Evolutionary conservation across 345 rosid genomes (phyloP).

Genomic region (Odontarrhena argentea): DNA sequence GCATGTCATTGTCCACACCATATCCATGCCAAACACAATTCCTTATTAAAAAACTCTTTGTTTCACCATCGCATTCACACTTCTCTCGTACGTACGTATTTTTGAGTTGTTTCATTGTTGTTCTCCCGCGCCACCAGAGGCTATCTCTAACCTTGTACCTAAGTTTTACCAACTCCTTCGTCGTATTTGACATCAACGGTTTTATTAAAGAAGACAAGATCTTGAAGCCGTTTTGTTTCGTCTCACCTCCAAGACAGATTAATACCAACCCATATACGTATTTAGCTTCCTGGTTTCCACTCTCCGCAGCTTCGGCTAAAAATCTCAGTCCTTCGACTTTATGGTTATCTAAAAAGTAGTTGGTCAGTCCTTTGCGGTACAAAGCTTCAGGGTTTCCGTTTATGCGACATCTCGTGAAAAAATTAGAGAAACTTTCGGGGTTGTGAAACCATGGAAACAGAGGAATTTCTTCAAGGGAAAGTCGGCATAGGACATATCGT

Average conservation of each 20-base stretch:
- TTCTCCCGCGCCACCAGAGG: not conserved
- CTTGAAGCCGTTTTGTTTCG: conserved; percentile 32
- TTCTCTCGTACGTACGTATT: not conserved
- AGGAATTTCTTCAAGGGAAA: conserved; percentile 20
- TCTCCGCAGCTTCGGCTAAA: conserved; percentile 15
- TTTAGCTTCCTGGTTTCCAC: conserved; percentile 15
- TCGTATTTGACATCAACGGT: conserved; percentile 17
- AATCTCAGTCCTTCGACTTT: conserved; percentile 1
- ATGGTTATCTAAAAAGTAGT: not conserved
- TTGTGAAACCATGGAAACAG: not conserved
- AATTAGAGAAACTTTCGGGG: not conserved
- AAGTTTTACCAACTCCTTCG: conserved; percentile 9
- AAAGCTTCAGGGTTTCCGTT: conserved; percentile 37
- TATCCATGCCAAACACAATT: conserved; percentile 4
- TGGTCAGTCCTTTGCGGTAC: conserved; percentile 9
- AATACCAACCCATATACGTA: conserved; percentile 34
- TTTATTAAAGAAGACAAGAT: conserved; percentile 23
- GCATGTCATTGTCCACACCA: not conserved
- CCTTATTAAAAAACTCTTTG: conserved; percentile 2
- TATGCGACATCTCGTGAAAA: conserved; percentile 12
- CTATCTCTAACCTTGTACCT: not conserved
- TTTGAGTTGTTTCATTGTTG: conserved; percentile 19
- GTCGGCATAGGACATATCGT: not conserved
- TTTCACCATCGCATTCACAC: conserved; percentile 29
- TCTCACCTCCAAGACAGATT: conserved; percentile 20